Base-by-base conservation (phyloP, 768 basidiomycete genomes). In the Pulveroboletus ravenelii region DNA sequence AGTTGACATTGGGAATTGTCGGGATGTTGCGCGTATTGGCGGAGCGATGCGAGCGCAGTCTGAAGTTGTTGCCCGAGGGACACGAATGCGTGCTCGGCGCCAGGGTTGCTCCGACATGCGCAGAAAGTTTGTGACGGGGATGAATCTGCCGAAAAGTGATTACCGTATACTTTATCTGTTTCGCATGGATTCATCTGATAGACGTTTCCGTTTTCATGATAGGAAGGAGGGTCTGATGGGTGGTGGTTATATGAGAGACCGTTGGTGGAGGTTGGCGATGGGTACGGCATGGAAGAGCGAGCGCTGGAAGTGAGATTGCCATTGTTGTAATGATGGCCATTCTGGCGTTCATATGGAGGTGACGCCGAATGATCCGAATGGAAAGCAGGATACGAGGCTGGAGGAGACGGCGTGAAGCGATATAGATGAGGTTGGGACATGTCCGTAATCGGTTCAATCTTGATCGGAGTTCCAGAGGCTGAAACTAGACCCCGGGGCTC, bases 341-440 rank as follows among this genome's bases (percentile, higher is more conserved):
- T 70, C 42, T 67, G 66, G 3, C 66, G 61, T 66, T 70, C 60
- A 60, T 68, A 56, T 43, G 66, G 59, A 57, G 67, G 58, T 64
- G 72, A 70, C 50, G 68, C 56, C 53, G 64, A 64, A 14, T 56
- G 68, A 52, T 79, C 78, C 41, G 72, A 64, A 60, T 78, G 74
- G 67, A 77, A 78, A 39, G 70, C 72, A 32, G 80, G 72, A 68
- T 81, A 80, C 54, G 77, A 76, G 56, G 77, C 73, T 47, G 74
- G 76, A 52, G 79, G 80, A 5, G 83, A 85, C 10, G 81, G 77
- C 17, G 82, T 81, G 70, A 87, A 84, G 54, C 85, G 83, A 68
- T 87, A 87, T 36, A 87, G 74, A 56, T 78, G 75, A 12, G 78
- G 64, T 38, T 71, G 68, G 30, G 74, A 64, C 40, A 73, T 64